Evolutionary conservation across 176 grass and related monocot species (phyloP).

Genomic region (Avena insularis): DNA sequence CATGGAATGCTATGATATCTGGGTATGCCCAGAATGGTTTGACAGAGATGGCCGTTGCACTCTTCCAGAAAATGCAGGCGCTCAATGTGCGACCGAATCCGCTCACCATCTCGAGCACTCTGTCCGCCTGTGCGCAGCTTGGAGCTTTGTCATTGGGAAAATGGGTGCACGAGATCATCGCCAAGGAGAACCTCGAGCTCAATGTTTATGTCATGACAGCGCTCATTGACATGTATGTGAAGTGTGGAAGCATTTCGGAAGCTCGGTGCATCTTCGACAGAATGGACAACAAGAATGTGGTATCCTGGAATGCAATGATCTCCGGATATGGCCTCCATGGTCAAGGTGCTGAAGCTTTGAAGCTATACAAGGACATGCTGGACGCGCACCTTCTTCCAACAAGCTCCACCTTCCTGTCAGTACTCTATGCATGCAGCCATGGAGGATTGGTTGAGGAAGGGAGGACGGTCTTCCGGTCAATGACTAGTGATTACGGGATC

Average conservation of each 20-base stretch:
- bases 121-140: constrained; percentile 89
- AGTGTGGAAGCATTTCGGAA: constrained; percentile 74
- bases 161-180: constrained; percentile 68
- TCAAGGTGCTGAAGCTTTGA: constrained; percentile 67
- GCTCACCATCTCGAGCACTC: constrained; percentile 61
- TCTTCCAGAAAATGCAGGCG: constrained; percentile 75
- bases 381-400: constrained; percentile 55
- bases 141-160: constrained; percentile 72
- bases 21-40: constrained; percentile 75
- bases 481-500: constrained; percentile 51
- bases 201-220: constrained; percentile 71
- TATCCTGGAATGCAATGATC: constrained; percentile 88
- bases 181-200: constrained; percentile 60
- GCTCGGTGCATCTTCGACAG: constrained; percentile 70
- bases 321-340: constrained; percentile 86
- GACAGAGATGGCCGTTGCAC: constrained; percentile 59
- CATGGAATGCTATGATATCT: constrained; percentile 92
- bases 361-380: constrained; percentile 67
- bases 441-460: constrained; percentile 78
- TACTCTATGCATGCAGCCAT: constrained; percentile 84
- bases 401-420: constrained; percentile 72
- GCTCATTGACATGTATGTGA: constrained; percentile 80
- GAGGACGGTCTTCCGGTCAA: constrained; percentile 55
- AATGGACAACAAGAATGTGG: constrained; percentile 74
- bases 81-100: constrained; percentile 69